phyloP scores from a whole-genome alignment of 2,329 filamentous ascomycete species.

The Ascochyta clinopodiicola region DNA sequence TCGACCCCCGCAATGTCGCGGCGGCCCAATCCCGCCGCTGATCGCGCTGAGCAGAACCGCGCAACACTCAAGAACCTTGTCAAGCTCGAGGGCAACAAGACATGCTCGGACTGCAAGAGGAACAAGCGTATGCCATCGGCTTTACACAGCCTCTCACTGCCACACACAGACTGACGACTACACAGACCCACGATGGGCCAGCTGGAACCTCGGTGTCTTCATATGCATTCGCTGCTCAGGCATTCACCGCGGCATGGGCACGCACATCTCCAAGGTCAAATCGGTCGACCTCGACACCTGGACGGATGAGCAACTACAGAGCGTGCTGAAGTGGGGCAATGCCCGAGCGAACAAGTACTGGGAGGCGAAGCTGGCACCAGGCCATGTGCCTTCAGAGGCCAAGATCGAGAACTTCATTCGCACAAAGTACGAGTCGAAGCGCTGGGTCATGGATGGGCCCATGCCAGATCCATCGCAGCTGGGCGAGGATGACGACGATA shows the following conservation, averaged over 20 bases:
- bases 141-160: background rate
- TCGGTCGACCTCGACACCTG: slow-evolving; percentile 97
- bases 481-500: slow-evolving; percentile 82
- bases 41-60: slow-evolving; percentile 91
- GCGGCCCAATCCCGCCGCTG: slow-evolving; percentile 79
- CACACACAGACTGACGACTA: slow-evolving; percentile 28
- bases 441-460: slow-evolving; percentile 98
- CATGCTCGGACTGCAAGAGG: slow-evolving; percentile 97
- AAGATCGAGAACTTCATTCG: slow-evolving; percentile 99
- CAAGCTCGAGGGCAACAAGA: slow-evolving; percentile 94
- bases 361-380: slow-evolving; percentile 90
- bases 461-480: slow-evolving; percentile 92
- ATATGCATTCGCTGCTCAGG: slow-evolving; percentile 98
- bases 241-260: slow-evolving; percentile 98
- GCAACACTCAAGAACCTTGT: slow-evolving; percentile 92
- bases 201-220: slow-evolving; percentile 97
- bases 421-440: slow-evolving; percentile 97
- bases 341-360: slow-evolving; percentile 96
- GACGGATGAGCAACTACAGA: slow-evolving; percentile 97
- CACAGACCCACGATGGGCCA: slow-evolving; percentile 97
- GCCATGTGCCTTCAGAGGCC: slow-evolving; percentile 90
- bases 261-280: slow-evolving; percentile 97
- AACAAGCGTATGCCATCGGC: slow-evolving; percentile 79
- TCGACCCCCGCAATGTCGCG: slow-evolving; percentile 70
- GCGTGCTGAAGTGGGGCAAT: slow-evolving; percentile 94